Conservation (phyloP, 495 filamentous ascomycete genomes). For the Aspergillus bridgeri region DNA sequence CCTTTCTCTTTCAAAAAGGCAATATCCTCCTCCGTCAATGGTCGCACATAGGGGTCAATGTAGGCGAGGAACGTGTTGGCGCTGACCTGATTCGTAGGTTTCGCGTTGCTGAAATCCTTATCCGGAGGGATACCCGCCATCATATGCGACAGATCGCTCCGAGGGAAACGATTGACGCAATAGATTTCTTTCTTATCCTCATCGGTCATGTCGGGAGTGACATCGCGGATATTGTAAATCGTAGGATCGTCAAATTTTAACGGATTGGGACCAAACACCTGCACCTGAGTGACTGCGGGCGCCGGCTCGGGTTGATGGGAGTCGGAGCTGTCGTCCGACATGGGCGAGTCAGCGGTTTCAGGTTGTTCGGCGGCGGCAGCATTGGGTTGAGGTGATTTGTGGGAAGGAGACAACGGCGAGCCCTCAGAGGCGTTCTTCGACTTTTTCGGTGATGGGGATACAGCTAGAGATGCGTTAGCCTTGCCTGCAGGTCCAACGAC, state of each 20-base stretch:
- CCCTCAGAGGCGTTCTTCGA: slow-evolving; percentile 55
- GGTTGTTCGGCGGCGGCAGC: slow-evolving; percentile 46
- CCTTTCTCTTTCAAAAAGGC: slow-evolving; percentile 89
- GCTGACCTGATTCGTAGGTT: slow-evolving; percentile 89
- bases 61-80: slow-evolving; percentile 85
- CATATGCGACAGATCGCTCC: slow-evolving; percentile 72
- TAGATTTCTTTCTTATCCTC: slow-evolving; percentile 82
- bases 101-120: slow-evolving; percentile 90
- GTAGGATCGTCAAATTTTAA: slow-evolving; percentile 91
- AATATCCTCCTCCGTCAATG: slow-evolving; percentile 89
- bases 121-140: slow-evolving; percentile 88
- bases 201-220: slow-evolving; percentile 68
- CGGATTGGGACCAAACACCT: slow-evolving; percentile 88
- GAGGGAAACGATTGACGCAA: slow-evolving; percentile 79
- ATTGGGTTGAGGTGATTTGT: slow-evolving; percentile 45
- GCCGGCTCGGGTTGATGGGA: slow-evolving; percentile 76
- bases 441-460: slow-evolving; percentile 46
- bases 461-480: slow-evolving; percentile 20
- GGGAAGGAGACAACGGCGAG: slow-evolving; percentile 51
- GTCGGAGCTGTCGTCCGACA: slow-evolving; percentile 60
- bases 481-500: neutral
- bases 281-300: slow-evolving; percentile 66
- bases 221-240: slow-evolving; percentile 83
- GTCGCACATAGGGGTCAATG: slow-evolving; percentile 86
- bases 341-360: slow-evolving; percentile 43